These are phyloP conservation scores for Neofusicoccum ribis DNA, from an alignment of 2,329 filamentous ascomycete species.

Conservation along the genomic window DNA sequence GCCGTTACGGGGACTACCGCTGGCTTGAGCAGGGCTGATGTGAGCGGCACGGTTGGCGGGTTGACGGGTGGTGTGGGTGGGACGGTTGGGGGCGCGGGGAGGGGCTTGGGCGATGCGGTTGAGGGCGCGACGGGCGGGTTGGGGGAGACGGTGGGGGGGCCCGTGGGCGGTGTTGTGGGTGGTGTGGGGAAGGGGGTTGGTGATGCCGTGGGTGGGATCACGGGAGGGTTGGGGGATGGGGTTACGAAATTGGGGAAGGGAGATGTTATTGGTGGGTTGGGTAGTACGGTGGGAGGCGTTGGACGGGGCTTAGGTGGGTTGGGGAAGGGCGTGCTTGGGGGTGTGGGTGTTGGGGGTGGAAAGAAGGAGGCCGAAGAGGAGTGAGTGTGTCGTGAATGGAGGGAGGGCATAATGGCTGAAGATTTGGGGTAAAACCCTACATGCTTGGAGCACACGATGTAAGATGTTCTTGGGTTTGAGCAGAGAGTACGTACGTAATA, in stretches of 20 bases:
- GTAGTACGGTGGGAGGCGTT: constrained; percentile 44
- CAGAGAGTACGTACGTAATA: too few species aligned
- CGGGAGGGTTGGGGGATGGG: constrained; percentile 46
- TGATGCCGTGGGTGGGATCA: constrained; percentile 42
- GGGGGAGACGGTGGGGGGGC: constrained; percentile 38
- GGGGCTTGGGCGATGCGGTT: constrained; percentile 6
- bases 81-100: constrained; percentile 37
- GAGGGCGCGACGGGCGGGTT: constrained; percentile 28
- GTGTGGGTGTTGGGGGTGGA: constrained; percentile 25
- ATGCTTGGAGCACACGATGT: too few species aligned
- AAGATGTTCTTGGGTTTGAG: too few species aligned
- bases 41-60: constrained; percentile 40
- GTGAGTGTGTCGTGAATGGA: background rate
- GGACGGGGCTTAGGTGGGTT: constrained; percentile 38
- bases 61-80: constrained; percentile 36
- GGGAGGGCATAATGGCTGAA: too few species aligned
- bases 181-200: constrained; percentile 40
- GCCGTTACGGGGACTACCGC: constrained; percentile 47
- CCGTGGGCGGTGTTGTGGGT: constrained; percentile 32
- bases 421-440: too few species aligned
- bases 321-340: constrained; percentile 30
- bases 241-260: constrained; percentile 47
- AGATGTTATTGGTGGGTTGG: constrained; percentile 46
- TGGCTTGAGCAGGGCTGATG: constrained; percentile 45
- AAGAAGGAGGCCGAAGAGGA: constrained; percentile 23